Evolutionary conservation across 495 filamentous ascomycete species (phyloP).

Genomic region (Delitschia confertaspora): DNA sequence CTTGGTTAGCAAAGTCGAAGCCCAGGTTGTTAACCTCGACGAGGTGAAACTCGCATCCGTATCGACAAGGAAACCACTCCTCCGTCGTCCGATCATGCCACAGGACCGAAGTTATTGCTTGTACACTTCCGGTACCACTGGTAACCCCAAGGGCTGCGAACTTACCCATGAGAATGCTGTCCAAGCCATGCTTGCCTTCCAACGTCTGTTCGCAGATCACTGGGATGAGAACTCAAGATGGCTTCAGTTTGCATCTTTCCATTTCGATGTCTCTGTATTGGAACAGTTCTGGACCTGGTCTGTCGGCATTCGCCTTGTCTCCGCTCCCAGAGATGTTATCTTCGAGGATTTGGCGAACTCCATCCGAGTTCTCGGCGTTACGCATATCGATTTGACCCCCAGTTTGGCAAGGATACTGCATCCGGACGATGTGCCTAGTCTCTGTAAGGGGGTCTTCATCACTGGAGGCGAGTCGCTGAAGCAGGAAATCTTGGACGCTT

Average conservation of each 20-base stretch:
- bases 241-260: conserved; percentile 81
- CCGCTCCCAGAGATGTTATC: conserved; percentile 66
- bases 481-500: conserved; percentile 62
- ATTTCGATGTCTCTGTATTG: conserved; percentile 80
- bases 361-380: conserved; percentile 63
- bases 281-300: conserved; percentile 90
- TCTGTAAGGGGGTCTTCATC: conserved; percentile 65
- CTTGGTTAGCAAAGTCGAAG: background rate
- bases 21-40: conserved; percentile 19
- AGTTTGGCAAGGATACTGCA: conserved; percentile 53
- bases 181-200: conserved; percentile 68
- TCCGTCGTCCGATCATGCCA: conserved; percentile 11
- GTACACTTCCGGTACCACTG: conserved; percentile 78
- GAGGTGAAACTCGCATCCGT: background rate
- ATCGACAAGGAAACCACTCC: conserved; percentile 1
- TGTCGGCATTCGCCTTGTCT: conserved; percentile 69
- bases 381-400: conserved; percentile 76
- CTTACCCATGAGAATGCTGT: conserved; percentile 66
- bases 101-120: conserved; percentile 57
- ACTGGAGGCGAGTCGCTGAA: conserved; percentile 65
- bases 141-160: conserved; percentile 68
- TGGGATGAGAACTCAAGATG: conserved; percentile 64
- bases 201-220: conserved; percentile 54
- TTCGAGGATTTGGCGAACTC: conserved; percentile 65
- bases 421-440: conserved; percentile 57